Evolutionary conservation across 352 stramenopile species (phyloP).

Genomic region (Paralagenidium karlingii): DNA sequence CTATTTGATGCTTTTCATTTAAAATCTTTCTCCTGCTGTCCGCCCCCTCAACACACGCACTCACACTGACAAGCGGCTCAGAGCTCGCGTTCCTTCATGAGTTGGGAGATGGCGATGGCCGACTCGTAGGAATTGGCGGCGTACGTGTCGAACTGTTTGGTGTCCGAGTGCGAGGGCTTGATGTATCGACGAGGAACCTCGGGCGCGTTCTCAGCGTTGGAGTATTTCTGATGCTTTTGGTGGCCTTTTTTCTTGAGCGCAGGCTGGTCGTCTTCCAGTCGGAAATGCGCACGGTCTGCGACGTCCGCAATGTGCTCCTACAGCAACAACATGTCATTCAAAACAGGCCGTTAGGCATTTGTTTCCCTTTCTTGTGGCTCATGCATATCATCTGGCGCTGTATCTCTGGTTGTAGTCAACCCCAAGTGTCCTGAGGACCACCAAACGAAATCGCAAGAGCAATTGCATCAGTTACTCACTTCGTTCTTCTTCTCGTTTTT

Average conservation of each 20-base stretch:
- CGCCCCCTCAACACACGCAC: too few relatives aligned
- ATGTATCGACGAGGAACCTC: constrained; percentile 72
- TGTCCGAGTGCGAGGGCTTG: constrained; percentile 46
- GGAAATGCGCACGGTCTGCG: constrained; percentile 48
- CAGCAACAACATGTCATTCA: not conserved
- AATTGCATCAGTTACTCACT: not conserved
- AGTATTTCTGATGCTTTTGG: constrained; percentile 45
- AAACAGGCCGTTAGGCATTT: too few relatives aligned
- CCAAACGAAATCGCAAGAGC: not conserved
- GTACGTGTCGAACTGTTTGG: constrained; percentile 65
- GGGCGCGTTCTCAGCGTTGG: constrained; percentile 37
- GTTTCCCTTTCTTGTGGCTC: too few relatives aligned
- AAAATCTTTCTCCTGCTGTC: too few relatives aligned
- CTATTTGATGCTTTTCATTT: too few relatives aligned
- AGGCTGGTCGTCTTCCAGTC: constrained; percentile 44
- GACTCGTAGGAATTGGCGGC: constrained; percentile 79
- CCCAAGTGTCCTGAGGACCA: not conserved
- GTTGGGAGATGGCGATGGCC: constrained; percentile 67
- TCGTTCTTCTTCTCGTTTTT: constrained; percentile 30
- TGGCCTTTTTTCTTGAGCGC: constrained; percentile 39
- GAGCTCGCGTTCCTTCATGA: constrained; percentile 67
- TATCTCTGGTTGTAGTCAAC: too few relatives aligned
- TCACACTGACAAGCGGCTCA: too few relatives aligned
- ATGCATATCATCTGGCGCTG: too few relatives aligned
- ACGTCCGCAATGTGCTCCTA: constrained; percentile 34